Conservation (phyloP, 768 basidiomycete species). For the Amylocystis lapponica region DNA sequence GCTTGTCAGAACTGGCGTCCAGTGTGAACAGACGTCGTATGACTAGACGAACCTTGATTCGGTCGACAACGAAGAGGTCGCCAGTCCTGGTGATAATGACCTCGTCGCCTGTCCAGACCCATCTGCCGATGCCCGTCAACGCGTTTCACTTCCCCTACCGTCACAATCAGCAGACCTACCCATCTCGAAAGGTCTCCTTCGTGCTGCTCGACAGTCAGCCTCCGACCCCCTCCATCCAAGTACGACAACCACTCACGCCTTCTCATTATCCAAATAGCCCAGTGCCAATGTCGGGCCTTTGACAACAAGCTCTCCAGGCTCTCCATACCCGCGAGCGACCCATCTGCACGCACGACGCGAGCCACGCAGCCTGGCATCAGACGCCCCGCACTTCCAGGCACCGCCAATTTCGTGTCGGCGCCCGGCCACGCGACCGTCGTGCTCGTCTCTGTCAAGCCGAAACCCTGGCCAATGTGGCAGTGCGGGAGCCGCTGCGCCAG, state of each 20-base stretch:
- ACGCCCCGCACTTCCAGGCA: constrained; percentile 31
- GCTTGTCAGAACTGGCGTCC: too few relatives aligned
- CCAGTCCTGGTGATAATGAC: constrained; percentile 56
- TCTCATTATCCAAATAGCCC: constrained; percentile 21
- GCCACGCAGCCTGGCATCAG: constrained; percentile 41
- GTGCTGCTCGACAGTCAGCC: constrained; percentile 9
- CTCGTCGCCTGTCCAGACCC: constrained; percentile 71
- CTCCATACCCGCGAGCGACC: constrained; percentile 36
- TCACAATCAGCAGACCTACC: neutral
- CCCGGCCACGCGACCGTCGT: constrained; percentile 32
- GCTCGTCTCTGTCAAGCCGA: constrained; percentile 45
- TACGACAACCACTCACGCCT: constrained; percentile 15
- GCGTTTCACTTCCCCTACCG: constrained; percentile 18
- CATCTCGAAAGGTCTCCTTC: constrained; percentile 6
- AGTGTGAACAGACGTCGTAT: neutral
- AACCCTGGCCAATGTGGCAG: constrained; percentile 50
- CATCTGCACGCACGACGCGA: constrained; percentile 42
- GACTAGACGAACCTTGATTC: constrained; percentile 48
- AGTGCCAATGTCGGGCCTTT: constrained; percentile 38
- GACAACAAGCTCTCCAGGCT: constrained; percentile 45
- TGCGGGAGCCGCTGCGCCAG: constrained; percentile 43
- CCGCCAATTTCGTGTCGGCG: constrained; percentile 15
- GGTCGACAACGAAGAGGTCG: constrained; percentile 67
- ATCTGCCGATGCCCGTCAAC: constrained; percentile 25
- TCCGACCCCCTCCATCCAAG: neutral